Evolutionary conservation across 306 rosid species (phyloP).

Genomic region (Lathyrus aphaca): DNA sequence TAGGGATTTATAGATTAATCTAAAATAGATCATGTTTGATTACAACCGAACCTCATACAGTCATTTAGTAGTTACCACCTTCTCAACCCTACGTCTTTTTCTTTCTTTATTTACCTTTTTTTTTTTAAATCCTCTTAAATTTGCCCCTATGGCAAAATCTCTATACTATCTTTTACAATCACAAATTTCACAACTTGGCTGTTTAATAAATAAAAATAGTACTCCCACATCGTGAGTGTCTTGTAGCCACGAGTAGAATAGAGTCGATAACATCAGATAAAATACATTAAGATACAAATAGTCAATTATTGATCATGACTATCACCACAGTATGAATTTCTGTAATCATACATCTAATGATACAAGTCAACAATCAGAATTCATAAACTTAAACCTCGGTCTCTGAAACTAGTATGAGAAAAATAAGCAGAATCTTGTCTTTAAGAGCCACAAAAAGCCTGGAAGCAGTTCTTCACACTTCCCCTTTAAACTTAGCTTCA

Average conservation of each 20-base stretch:
- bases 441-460: constrained; percentile 1
- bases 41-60: background rate
- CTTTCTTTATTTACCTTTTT: background rate
- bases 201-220: background rate
- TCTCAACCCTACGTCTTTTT: background rate
- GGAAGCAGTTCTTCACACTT: constrained; percentile 51
- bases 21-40: background rate
- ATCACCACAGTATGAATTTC: constrained; percentile 33
- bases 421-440: constrained; percentile 17
- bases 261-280: background rate
- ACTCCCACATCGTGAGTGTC: background rate
- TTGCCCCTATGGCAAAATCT: background rate
- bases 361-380: constrained; percentile 37
- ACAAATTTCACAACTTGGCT: background rate
- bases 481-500: constrained; percentile 75
- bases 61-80: background rate
- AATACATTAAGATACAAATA: constrained; percentile 32
- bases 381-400: constrained; percentile 29
- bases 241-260: background rate
- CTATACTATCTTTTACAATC: no score
- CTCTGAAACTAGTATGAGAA: constrained; percentile 34
- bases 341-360: constrained; percentile 39
- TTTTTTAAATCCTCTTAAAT: background rate
- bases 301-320: constrained; percentile 30
- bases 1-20: background rate